phyloP scores from a whole-genome alignment of 768 basidiomycete genomes.

The Cantharellus cinnabarinus region DNA sequence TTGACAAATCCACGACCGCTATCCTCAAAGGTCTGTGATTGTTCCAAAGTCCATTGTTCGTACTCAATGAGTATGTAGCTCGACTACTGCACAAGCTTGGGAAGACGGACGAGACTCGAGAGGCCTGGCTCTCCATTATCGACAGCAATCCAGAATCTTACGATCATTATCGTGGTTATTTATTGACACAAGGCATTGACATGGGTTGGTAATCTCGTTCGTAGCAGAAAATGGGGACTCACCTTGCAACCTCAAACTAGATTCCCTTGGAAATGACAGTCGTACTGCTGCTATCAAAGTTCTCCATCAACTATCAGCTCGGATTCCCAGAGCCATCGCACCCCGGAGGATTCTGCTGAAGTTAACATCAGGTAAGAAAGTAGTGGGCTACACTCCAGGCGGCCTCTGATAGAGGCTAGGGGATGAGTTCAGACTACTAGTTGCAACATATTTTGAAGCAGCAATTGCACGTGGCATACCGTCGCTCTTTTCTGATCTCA shows the following conservation, averaged over 20 bases:
- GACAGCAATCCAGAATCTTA: constrained; percentile 71
- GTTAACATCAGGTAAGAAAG: constrained; percentile 30
- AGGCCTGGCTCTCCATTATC: constrained; percentile 62
- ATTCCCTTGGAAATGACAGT: not conserved
- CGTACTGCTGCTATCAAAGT: constrained; percentile 4
- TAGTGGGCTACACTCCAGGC: not conserved
- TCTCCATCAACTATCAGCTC: constrained; percentile 39
- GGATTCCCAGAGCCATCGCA: constrained; percentile 46
- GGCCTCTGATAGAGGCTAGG: constrained; percentile 19
- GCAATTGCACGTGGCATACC: constrained; percentile 75
- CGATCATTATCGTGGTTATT: constrained; percentile 58
- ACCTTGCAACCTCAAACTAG: not conserved
- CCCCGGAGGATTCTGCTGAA: constrained; percentile 56
- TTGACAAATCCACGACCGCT: constrained; percentile 30
- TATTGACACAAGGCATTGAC: constrained; percentile 42
- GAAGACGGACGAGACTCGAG: constrained; percentile 45
- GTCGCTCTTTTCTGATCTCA: constrained; percentile 82
- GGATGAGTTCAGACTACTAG: constrained; percentile 45
- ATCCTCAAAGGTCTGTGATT: not conserved
- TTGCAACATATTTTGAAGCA: constrained; percentile 42
- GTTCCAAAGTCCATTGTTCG: not conserved
- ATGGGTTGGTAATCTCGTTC: constrained; percentile 28
- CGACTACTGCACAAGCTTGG: constrained; percentile 52
- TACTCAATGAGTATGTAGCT: constrained; percentile 25
- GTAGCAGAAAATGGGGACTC: not conserved